Evolutionary conservation across 1,284 basidiomycete species (phyloP).

Genomic region (Stygiomarasmius scandens): DNA sequence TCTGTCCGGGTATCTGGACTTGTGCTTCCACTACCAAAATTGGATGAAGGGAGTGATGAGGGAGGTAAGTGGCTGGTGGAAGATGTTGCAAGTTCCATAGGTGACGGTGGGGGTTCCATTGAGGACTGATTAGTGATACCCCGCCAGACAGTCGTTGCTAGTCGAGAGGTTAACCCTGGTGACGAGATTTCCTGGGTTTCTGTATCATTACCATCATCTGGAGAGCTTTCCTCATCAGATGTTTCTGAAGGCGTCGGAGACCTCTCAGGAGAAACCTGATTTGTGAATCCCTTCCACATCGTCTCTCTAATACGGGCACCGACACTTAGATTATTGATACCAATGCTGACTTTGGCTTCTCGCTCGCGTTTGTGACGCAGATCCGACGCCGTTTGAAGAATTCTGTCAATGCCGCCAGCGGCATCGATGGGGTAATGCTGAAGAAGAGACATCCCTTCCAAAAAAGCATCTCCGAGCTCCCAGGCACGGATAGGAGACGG

Average conservation of each 20-base stretch:
- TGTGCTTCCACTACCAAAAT: conserved; percentile 8
- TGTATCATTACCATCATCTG: conserved; percentile 48
- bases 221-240: conserved; percentile 33
- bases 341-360: conserved; percentile 33
- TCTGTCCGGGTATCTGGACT: conserved; percentile 12
- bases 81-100: conserved; percentile 31
- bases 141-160: conserved; percentile 67
- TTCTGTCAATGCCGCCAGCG: conserved; percentile 67
- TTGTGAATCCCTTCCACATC: conserved; percentile 70
- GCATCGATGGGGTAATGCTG: conserved; percentile 63
- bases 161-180: conserved; percentile 51
- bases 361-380: conserved; percentile 53
- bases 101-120: conserved; percentile 63
- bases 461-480: conserved; percentile 65
- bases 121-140: conserved; percentile 76
- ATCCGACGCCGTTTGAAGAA: conserved; percentile 70
- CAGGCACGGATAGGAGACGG: conserved; percentile 51
- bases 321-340: conserved; percentile 42
- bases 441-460: conserved; percentile 65
- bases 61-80: conserved; percentile 32
- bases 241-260: conserved; percentile 39
- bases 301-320: conserved; percentile 59
- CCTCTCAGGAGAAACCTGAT: conserved; percentile 43
- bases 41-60: conserved; percentile 15
- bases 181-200: conserved; percentile 34